phyloP scores from a whole-genome alignment of 75 land plant genomes.

The Cryptomeria japonica region DNA sequence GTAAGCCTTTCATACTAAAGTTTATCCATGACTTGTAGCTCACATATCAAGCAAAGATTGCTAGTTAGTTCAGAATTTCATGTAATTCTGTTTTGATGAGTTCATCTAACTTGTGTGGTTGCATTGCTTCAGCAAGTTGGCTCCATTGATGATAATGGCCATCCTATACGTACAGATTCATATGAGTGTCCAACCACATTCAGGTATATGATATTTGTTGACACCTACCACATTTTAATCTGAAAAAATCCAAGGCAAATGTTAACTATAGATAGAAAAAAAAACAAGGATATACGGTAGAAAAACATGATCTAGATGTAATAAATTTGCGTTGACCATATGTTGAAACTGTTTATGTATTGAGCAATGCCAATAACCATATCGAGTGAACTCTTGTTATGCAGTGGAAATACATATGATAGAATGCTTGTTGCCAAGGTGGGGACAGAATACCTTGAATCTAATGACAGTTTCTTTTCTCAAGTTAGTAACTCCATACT shows the following conservation, averaged over 20 bases:
- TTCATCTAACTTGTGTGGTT: not conserved
- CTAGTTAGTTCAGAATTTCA: not conserved
- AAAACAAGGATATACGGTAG: not conserved
- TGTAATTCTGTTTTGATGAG: not conserved
- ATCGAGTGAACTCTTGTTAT: not conserved
- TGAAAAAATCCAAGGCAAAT: not conserved
- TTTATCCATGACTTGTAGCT: not conserved
- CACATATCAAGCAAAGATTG: not conserved
- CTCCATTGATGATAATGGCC: not conserved
- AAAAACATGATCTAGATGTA: not conserved
- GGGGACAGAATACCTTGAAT: conserved; percentile 71
- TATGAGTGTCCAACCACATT: not conserved
- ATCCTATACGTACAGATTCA: not conserved
- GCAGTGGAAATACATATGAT: conserved; percentile 77
- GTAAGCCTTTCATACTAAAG: not conserved
- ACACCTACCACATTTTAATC: not conserved
- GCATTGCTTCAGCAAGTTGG: not conserved
- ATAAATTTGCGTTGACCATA: not conserved
- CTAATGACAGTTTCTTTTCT: conserved; percentile 64
- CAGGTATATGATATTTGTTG: not conserved
- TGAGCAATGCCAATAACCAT: not conserved
- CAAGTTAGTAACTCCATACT: conserved; percentile 23
- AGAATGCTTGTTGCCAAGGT: conserved; percentile 83
- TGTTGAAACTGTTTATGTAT: not conserved
- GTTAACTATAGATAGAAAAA: not conserved